phyloP scores from a whole-genome alignment of 75 land plant genomes.

The Azolla pinnata region DNA sequence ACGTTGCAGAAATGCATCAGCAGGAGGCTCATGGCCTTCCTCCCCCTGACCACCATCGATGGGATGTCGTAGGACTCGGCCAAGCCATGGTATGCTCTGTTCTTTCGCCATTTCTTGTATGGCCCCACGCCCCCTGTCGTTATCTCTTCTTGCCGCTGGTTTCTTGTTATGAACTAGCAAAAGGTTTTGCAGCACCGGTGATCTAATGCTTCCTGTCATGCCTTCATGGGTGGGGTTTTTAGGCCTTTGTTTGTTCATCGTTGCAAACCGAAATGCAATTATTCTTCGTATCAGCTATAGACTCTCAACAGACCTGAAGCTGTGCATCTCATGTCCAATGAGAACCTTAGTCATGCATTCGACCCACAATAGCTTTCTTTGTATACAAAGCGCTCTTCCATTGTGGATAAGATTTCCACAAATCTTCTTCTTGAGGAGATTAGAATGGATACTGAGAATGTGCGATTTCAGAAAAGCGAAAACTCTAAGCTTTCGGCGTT shows the following conservation, averaged over 20 bases:
- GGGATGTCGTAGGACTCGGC: slow-evolving; percentile 88
- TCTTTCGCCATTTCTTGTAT: neutral
- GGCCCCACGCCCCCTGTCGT: neutral
- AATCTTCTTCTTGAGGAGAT: neutral
- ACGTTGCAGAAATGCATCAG: too few species aligned
- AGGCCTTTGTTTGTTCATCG: too few species aligned
- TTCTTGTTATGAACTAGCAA: neutral
- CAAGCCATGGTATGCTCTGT: slow-evolving; percentile 73
- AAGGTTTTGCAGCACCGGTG: neutral
- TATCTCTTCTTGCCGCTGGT: neutral
- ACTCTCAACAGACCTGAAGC: too few species aligned
- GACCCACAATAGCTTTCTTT: too few species aligned
- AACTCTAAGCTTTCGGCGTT: neutral
- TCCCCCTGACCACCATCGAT: too few species aligned
- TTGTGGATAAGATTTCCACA: neutral
- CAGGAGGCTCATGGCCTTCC: too few species aligned
- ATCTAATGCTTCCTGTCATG: neutral
- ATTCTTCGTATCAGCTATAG: too few species aligned
- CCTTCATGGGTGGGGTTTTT: neutral
- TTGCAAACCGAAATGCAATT: too few species aligned
- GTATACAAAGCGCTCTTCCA: too few species aligned
- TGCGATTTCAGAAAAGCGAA: neutral
- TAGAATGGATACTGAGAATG: neutral
- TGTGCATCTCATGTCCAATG: too few species aligned
- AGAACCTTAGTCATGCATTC: too few species aligned